Evolutionary conservation across 2,329 filamentous ascomycete genomes (phyloP).

Genomic region (Claviceps maximensis): DNA sequence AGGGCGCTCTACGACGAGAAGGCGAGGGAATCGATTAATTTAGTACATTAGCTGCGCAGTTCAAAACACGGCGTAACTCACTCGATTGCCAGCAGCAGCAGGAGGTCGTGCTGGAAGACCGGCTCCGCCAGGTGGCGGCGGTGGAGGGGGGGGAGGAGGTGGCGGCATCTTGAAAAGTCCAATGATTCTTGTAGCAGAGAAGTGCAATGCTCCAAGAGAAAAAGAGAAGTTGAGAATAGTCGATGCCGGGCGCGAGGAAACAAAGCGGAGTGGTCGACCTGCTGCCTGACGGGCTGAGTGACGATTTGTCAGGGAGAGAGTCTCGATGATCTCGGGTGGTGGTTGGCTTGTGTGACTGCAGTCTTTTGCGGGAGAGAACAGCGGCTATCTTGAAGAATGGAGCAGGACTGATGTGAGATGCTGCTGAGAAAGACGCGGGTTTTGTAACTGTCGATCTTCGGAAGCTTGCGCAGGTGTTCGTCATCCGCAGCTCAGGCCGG

Average conservation of each 20-base stretch:
- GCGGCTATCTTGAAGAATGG: neutral
- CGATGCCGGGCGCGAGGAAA: neutral
- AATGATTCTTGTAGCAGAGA: neutral
- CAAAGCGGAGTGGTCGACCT: neutral
- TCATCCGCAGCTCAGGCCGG: slow-evolving; percentile 7
- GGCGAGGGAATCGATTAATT: slow-evolving; percentile 2
- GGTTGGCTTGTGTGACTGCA: neutral
- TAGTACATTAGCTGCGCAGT: neutral
- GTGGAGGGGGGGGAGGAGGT: slow-evolving; percentile 46
- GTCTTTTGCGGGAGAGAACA: neutral
- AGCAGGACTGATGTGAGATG: neutral
- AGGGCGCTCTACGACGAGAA: slow-evolving; percentile 61
- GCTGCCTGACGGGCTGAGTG: neutral
- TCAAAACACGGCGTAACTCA: slow-evolving; percentile 29
- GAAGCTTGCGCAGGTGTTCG: slow-evolving; percentile 9
- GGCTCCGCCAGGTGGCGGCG: slow-evolving; percentile 44
- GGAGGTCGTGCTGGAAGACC: slow-evolving; percentile 33
- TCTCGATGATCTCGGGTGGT: neutral
- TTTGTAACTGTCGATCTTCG: neutral
- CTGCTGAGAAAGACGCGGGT: neutral
- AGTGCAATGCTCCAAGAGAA: neutral
- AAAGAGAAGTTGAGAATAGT: neutral
- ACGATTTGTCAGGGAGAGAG: neutral
- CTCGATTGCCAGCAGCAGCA: slow-evolving; percentile 43
- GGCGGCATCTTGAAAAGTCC: slow-evolving; percentile 22